phyloP scores from a whole-genome alignment of 768 basidiomycete genomes.

The Podaxis sp. region DNA sequence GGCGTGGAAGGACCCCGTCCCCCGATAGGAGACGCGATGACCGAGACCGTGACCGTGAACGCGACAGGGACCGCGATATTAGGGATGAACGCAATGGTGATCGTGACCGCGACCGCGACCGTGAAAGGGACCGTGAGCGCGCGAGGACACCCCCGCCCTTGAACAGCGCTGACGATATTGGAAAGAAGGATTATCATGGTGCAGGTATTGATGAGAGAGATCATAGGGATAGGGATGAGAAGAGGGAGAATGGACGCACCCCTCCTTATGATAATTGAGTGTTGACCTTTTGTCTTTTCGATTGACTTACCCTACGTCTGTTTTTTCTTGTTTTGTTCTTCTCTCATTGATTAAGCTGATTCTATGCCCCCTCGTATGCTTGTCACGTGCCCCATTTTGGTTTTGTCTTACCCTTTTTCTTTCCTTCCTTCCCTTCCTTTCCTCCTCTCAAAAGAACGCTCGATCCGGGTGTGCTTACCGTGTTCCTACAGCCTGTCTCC shows the following conservation, averaged over 20 bases:
- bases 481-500: slow-evolving; percentile 6
- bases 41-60: slow-evolving; percentile 24
- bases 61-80: slow-evolving; percentile 16
- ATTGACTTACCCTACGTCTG: neutral
- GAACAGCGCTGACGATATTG: slow-evolving; percentile 12
- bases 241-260: slow-evolving; percentile 53
- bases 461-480: neutral
- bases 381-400: neutral
- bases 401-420: neutral
- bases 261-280: slow-evolving; percentile 59
- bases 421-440: neutral
- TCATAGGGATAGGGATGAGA: slow-evolving; percentile 25
- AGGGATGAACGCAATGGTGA: slow-evolving; percentile 59
- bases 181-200: slow-evolving; percentile 35
- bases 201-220: slow-evolving; percentile 27
- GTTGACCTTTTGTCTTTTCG: neutral
- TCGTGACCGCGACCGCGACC: slow-evolving; percentile 28
- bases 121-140: slow-evolving; percentile 20
- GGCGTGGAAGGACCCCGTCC: slow-evolving; percentile 23
- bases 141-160: slow-evolving; percentile 18
- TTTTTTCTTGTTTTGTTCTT: neutral
- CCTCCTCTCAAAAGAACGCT: slow-evolving; percentile 3
- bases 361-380: slow-evolving; percentile 2
- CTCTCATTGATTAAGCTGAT: neutral
- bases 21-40: slow-evolving; percentile 26